A percentile compares a stretch with the other conserved stretches of the same genome.
These are phyloP conservation scores for Coffea eugenioides DNA, from an alignment of 257 asterid species.

Conservation along the genomic window DNA sequence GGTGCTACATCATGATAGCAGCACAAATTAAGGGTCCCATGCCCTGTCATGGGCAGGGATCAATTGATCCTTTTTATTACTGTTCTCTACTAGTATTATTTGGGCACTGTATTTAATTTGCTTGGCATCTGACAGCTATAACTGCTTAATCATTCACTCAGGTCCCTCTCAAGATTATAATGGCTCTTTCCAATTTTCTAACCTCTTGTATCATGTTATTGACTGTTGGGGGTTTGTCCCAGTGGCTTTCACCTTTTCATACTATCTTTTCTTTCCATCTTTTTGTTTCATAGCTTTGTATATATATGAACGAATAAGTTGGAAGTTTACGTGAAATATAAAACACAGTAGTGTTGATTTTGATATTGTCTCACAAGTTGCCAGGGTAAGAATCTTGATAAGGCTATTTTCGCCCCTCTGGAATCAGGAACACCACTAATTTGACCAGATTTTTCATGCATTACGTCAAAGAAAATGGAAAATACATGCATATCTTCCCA, in stretches of 20 bases:
- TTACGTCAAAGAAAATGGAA: neutral
- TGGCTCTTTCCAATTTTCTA: neutral
- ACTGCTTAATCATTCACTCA: neutral
- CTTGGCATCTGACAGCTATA: slow-evolving; percentile 11
- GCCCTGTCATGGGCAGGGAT: neutral
- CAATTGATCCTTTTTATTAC: neutral
- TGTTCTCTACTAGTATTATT: neutral
- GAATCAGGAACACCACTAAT: neutral
- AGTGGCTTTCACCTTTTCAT: neutral
- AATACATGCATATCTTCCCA: neutral
- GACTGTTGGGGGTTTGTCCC: neutral
- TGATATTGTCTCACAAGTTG: neutral
- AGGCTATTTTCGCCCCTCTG: neutral
- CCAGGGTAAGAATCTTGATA: neutral
- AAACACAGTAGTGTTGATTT: neutral
- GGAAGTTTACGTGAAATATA: neutral
- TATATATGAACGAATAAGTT: neutral
- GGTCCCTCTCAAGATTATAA: neutral
- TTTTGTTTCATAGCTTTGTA: neutral
- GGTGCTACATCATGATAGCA: slow-evolving; percentile 13
- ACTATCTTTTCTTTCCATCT: no score
- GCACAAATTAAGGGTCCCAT: slow-evolving; percentile 9
- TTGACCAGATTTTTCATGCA: neutral
- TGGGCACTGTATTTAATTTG: neutral
- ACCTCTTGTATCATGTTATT: neutral